Percentiles rank a stretch among this genome's conserved stretches.
Conservation (phyloP, 371 early-diverging fungal species). For the Mortierella sp. region DNA sequence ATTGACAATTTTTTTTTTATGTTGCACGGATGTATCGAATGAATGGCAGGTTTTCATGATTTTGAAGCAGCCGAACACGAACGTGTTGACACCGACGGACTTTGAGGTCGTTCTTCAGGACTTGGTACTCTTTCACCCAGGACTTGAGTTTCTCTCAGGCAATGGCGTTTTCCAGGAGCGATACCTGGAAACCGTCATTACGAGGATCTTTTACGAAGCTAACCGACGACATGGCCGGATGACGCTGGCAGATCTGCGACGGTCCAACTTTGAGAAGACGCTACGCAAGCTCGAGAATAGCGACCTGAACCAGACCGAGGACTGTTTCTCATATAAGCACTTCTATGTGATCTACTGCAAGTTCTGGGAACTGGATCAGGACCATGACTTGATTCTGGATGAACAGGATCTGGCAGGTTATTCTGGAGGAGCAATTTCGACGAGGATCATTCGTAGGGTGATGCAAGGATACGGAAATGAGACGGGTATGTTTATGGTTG, state of each 20-base stretch:
- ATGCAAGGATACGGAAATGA: constrained; percentile 61
- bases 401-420: constrained; percentile 74
- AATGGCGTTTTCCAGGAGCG: constrained; percentile 85
- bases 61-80: constrained; percentile 29
- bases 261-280: constrained; percentile 64
- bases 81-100: constrained; percentile 53
- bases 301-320: constrained; percentile 80
- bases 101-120: constrained; percentile 61
- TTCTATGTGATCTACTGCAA: constrained; percentile 97
- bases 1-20: too few relatives aligned
- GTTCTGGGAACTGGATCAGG: constrained; percentile 90
- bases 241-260: constrained; percentile 77
- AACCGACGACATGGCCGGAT: constrained; percentile 77
- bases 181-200: constrained; percentile 86
- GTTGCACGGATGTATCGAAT: too few relatives aligned
- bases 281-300: constrained; percentile 70
- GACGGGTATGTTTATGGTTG: constrained; percentile 50
- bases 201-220: constrained; percentile 83
- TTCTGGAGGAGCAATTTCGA: constrained; percentile 68
- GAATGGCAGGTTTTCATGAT: constrained; percentile 36
- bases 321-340: constrained; percentile 94
- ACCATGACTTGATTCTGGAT: constrained; percentile 78
- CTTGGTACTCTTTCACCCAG: constrained; percentile 83
- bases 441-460: constrained; percentile 69
- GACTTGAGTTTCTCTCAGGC: constrained; percentile 82